Base-by-base conservation (phyloP, 345 rosid species). In the Limnanthes douglasii region DNA sequence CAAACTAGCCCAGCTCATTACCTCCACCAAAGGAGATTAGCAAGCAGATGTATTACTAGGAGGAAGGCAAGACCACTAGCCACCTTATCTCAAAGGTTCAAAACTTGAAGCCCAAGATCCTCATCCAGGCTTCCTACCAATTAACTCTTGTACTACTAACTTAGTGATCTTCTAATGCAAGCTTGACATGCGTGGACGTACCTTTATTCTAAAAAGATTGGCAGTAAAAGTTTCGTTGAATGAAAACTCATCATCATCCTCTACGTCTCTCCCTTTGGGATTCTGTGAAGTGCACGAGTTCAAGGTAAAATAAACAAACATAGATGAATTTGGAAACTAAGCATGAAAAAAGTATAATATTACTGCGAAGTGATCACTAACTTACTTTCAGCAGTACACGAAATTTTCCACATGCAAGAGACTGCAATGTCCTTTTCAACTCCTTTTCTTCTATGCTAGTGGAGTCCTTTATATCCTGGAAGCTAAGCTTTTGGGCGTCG, bases 401-500 rank as follows among this genome's bases (percentile, higher is more conserved):
- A 39, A 80, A 79, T 85, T 80, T 90, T 25, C 98, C 98, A 46
- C 98, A 84, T 8, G 96, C 98, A 58, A 90, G 94, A 18, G 98
- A 90, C 60, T 90, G 98, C 43, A 90, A 56, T 24, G 96, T 90
- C 60, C 96, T 71, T 35, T 85, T 70, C 59, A 90, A 66, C 53
- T 90, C 98, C 56, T 84, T 84, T 54, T 84, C 96, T 63, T 90
- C 98, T 39, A 90, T 78, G 46, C 93, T 68, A 3, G 96, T 90
- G 43, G 94, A 64, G 22, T 80, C 98, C 57, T 81, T 84, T 33
- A 84, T 73, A 56, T 90, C 94, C 75, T 75, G 85, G 47, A 84
- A 75, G 66, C 75, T 73, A 56, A 90, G 93, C 61, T 64, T 84
- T 51, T 72, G 68, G 37, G 93, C 94, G 64, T 90, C 94, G 44